These are phyloP conservation scores for Paulownia fortunei DNA, from an alignment of 257 asterid species.

Conservation along the genomic window DNA sequence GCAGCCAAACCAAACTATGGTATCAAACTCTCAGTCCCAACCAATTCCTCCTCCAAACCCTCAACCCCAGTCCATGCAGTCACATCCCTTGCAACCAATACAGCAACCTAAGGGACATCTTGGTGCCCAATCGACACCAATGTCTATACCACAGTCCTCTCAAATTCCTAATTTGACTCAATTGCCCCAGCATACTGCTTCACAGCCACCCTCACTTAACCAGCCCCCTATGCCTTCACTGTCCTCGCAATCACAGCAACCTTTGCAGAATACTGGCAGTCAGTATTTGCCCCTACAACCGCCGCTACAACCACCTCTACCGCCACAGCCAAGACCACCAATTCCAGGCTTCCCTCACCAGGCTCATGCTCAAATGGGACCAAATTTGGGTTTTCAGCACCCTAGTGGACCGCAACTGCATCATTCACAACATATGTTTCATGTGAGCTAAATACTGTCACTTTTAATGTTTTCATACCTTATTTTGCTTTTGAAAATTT, in stretches of 20 bases:
- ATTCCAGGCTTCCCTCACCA: conserved; percentile 71
- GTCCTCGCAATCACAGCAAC: conserved; percentile 70
- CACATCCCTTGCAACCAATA: conserved; percentile 55
- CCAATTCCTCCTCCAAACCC: conserved; percentile 55
- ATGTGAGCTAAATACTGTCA: conserved; percentile 59
- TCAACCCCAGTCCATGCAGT: conserved; percentile 57
- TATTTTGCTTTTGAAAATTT: conserved; percentile 7
- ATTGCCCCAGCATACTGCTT: conserved; percentile 66
- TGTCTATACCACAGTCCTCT: conserved; percentile 61
- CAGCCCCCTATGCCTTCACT: conserved; percentile 59
- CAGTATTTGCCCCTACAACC: conserved; percentile 64
- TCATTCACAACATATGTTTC: conserved; percentile 80
- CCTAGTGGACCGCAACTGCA: conserved; percentile 75
- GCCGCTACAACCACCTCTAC: conserved; percentile 70
- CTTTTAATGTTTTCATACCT: background rate
- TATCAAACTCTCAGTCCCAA: conserved; percentile 47
- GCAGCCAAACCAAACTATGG: conserved; percentile 56
- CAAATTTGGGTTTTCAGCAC: conserved; percentile 72
- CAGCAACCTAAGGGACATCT: conserved; percentile 65
- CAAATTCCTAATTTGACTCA: conserved; percentile 61
- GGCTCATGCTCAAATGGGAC: conserved; percentile 73
- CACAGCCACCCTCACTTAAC: conserved; percentile 64
- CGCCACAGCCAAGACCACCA: conserved; percentile 67
- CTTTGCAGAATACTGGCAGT: conserved; percentile 59
- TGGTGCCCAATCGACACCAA: conserved; percentile 55